These are phyloP conservation scores for Fomitiporia mediterranea DNA, from an alignment of 1,284 basidiomycete genomes.

Conservation along the genomic window DNA sequence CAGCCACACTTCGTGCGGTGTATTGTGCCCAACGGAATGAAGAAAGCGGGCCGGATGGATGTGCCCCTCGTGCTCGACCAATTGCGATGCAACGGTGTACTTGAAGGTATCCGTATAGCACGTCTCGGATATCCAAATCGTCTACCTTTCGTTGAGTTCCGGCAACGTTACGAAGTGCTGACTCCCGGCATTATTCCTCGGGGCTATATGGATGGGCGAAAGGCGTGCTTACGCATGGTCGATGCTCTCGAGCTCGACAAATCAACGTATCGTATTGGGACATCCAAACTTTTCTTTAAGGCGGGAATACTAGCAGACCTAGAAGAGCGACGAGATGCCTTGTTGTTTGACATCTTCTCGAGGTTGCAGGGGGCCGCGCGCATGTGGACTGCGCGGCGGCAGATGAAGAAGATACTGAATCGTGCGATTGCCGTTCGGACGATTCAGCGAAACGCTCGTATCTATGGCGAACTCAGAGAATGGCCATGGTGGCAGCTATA, in stretches of 20 bases:
- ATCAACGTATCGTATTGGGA: slow-evolving; percentile 85
- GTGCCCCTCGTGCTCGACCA: slow-evolving; percentile 96
- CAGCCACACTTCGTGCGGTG: slow-evolving; percentile 99
- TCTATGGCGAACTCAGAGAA: slow-evolving; percentile 85
- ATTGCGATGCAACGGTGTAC: slow-evolving; percentile 96
- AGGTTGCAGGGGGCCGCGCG: slow-evolving; percentile 83
- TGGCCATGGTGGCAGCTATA: slow-evolving; percentile 99
- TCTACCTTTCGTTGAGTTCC: slow-evolving; percentile 95
- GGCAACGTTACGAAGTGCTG: slow-evolving; percentile 94
- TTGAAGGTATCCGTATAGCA: slow-evolving; percentile 98
- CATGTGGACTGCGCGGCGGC: slow-evolving; percentile 82
- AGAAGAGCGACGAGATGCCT: slow-evolving; percentile 86
- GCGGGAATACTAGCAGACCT: slow-evolving; percentile 97
- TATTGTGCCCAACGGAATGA: slow-evolving; percentile 93
- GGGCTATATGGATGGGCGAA: slow-evolving; percentile 96
- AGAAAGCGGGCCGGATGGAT: slow-evolving; percentile 90
- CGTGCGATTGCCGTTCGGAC: slow-evolving; percentile 88
- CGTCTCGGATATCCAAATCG: slow-evolving; percentile 97
- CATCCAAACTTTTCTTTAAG: slow-evolving; percentile 99
- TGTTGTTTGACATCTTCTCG: slow-evolving; percentile 88
- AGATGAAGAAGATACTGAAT: slow-evolving; percentile 95
- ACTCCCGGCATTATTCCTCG: slow-evolving; percentile 89
- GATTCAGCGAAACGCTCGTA: slow-evolving; percentile 90
- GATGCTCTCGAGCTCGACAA: slow-evolving; percentile 86
- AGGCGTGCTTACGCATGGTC: slow-evolving; percentile 93